Evolutionary conservation across 2,329 filamentous ascomycete species (phyloP).

Genomic region (Paracorniculantispora psalliotae): DNA sequence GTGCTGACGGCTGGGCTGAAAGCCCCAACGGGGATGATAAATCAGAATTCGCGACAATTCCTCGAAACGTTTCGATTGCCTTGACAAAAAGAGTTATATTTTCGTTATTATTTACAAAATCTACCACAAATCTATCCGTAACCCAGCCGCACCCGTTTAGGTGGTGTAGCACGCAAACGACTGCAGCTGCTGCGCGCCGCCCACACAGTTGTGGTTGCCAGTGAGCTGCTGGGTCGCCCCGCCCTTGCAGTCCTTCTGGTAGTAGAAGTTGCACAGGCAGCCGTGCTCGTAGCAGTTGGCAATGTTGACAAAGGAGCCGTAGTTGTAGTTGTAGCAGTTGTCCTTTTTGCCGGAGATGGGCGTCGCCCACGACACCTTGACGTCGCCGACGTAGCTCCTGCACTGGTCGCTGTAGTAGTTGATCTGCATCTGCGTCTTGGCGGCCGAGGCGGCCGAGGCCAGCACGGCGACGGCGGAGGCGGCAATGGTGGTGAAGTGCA

Average conservation of each 20-base stretch:
- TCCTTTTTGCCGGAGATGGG: background rate
- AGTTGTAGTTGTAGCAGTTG: background rate
- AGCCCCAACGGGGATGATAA: too few species aligned
- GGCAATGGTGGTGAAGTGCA: background rate
- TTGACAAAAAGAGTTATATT: background rate
- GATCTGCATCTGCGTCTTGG: background rate
- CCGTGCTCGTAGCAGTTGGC: background rate
- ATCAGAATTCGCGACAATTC: too few species aligned
- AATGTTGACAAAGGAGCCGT: background rate
- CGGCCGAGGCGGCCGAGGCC: background rate
- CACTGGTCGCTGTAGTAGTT: background rate
- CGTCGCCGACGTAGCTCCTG: background rate
- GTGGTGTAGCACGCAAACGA: background rate
- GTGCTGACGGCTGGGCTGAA: background rate
- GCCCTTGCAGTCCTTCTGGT: background rate
- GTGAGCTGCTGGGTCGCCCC: background rate
- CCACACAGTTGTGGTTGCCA: background rate
- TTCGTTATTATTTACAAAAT: too few species aligned
- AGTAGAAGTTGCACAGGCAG: background rate
- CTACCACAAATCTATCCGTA: too few species aligned
- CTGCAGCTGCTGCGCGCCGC: background rate
- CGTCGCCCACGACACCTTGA: background rate
- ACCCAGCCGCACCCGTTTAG: background rate
- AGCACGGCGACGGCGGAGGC: background rate
- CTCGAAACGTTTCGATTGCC: too few species aligned